A percentile compares a stretch with the other conserved stretches of the same genome.
phyloP scores from a whole-genome alignment of 2,329 filamentous ascomycete genomes.

The Fusarium anguioides region DNA sequence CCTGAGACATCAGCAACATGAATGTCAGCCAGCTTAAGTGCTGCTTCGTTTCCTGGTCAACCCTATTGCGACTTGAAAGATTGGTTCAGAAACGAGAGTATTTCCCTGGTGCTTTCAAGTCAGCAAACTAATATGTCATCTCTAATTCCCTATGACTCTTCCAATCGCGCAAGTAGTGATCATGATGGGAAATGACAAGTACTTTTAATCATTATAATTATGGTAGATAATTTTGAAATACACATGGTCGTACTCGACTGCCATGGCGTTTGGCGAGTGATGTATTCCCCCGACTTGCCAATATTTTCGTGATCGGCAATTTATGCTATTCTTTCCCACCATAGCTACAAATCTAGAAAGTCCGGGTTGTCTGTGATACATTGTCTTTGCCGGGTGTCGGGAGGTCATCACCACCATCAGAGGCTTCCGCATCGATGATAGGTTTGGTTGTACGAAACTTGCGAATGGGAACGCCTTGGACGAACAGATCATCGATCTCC shows the following conservation, averaged over 20 bases:
- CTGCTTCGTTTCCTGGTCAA: neutral
- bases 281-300: no score
- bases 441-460: conserved; percentile 24
- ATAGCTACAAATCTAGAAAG: neutral
- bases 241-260: neutral
- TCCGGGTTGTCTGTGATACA: neutral
- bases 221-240: neutral
- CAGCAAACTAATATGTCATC: neutral
- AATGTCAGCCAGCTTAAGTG: no score
- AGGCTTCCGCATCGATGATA: neutral
- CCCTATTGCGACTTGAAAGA: neutral
- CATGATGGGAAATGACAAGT: neutral
- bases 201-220: neutral
- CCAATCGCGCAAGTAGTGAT: neutral
- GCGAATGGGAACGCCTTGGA: conserved; percentile 25
- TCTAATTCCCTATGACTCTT: neutral
- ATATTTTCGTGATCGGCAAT: no score
- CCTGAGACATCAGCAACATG: neutral
- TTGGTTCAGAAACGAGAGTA: neutral
- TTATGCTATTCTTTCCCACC: neutral
- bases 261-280: no score
- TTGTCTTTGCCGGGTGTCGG: neutral
- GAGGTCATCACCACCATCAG: neutral
- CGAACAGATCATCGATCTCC: conserved; percentile 43
- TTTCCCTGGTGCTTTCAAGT: neutral